These are phyloP conservation scores for Ascochyta lentis DNA, from an alignment of 2,329 filamentous ascomycete genomes.

Conservation along the genomic window DNA sequence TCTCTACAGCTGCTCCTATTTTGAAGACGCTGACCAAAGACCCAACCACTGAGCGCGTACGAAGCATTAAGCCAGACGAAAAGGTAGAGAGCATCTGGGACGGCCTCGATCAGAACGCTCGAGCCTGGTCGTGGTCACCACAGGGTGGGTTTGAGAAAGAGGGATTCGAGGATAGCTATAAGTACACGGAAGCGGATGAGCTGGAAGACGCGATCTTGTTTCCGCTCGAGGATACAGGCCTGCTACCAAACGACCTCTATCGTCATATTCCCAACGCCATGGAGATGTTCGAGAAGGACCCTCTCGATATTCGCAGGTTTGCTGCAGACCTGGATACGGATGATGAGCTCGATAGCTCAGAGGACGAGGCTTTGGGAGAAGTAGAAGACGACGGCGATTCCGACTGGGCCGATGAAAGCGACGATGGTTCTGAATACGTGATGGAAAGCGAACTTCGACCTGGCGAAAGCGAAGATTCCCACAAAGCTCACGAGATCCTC, in stretches of 20 bases:
- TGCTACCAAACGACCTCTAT: constrained; percentile 29
- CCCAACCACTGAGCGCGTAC: constrained; percentile 40
- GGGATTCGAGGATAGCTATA: constrained; percentile 31
- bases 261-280: constrained; percentile 25
- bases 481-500: constrained; percentile 15
- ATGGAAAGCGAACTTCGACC: constrained; percentile 3
- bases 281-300: constrained; percentile 31
- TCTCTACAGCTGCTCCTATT: constrained; percentile 42
- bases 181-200: constrained; percentile 51
- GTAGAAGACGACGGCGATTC: constrained; percentile 12
- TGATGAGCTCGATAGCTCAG: constrained; percentile 20
- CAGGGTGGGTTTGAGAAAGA: constrained; percentile 12
- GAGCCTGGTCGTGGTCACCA: constrained; percentile 15
- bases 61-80: constrained; percentile 49
- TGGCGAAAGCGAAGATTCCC: constrained; percentile 16
- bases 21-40: constrained; percentile 49
- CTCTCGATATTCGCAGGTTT: constrained; percentile 24
- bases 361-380: constrained; percentile 19
- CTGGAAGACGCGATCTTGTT: constrained; percentile 53
- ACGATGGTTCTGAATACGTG: constrained; percentile 15
- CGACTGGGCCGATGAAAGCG: constrained; percentile 14
- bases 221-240: constrained; percentile 41
- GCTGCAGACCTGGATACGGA: constrained; percentile 28
- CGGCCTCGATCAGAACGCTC: constrained; percentile 29
- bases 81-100: constrained; percentile 45